Percentiles rank a stretch among this genome's conserved stretches.
phyloP scores from a whole-genome alignment of 208 protist genomes.

The Leishmania gerbilli region DNA sequence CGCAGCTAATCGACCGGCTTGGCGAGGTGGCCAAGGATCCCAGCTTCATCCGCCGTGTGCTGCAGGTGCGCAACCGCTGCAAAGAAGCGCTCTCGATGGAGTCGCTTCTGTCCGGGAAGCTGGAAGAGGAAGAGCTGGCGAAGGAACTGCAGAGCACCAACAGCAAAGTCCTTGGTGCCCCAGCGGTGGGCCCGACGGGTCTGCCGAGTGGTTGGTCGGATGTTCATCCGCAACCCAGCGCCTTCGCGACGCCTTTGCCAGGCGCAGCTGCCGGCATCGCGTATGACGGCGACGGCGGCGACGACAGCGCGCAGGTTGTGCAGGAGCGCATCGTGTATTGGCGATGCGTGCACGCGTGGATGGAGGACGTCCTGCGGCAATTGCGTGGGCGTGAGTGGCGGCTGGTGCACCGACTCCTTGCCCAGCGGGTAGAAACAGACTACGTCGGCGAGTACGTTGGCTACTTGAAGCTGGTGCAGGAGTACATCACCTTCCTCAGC shows the following conservation, averaged over 20 bases:
- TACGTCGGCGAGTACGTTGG: constrained; percentile 73
- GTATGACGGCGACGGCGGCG: constrained; percentile 21
- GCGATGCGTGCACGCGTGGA: constrained; percentile 65
- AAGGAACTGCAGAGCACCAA: constrained; percentile 21
- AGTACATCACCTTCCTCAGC: constrained; percentile 70
- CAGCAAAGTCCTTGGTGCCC: constrained; percentile 1
- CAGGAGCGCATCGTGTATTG: constrained; percentile 76
- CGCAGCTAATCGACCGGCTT: constrained; percentile 71
- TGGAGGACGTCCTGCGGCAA: constrained; percentile 72
- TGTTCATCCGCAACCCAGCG: neutral
- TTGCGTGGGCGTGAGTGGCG: constrained; percentile 84
- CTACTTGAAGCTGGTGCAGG: constrained; percentile 54
- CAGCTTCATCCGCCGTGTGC: constrained; percentile 61
- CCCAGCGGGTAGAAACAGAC: constrained; percentile 64
- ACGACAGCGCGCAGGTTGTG: constrained; percentile 32
- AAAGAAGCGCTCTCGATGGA: constrained; percentile 58
- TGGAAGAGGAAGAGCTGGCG: constrained; percentile 32
- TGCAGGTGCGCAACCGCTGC: constrained; percentile 70
- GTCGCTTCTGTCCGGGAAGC: constrained; percentile 34
- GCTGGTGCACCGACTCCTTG: constrained; percentile 73
- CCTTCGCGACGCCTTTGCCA: neutral
- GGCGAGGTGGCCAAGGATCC: constrained; percentile 59
- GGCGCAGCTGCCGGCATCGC: neutral
- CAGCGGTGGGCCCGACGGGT: neutral
- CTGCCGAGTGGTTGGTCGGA: neutral